Evolutionary conservation across 768 basidiomycete genomes (phyloP).

Genomic region (Gelatoporia subvermispora): DNA sequence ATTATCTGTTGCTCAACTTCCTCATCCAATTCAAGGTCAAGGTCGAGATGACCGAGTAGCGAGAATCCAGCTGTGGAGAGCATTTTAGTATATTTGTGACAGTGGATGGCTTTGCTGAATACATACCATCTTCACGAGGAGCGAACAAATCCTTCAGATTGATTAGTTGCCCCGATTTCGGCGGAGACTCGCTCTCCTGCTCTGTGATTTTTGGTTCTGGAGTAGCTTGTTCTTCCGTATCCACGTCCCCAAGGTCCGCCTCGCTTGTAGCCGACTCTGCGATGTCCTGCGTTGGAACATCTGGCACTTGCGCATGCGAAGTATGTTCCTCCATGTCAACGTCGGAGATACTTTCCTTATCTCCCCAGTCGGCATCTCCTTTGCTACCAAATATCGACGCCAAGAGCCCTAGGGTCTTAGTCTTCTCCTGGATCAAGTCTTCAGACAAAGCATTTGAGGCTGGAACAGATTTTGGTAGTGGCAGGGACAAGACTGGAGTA

Average conservation of each 20-base stretch:
- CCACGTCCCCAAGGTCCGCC: conserved; percentile 1
- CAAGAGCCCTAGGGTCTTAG: conserved; percentile 42
- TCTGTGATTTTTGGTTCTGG: conserved; percentile 18
- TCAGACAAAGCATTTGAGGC: too few species aligned
- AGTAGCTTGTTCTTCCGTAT: conserved; percentile 25
- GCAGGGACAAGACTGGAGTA: not conserved
- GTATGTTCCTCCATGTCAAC: conserved; percentile 37
- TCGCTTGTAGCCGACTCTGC: conserved; percentile 5
- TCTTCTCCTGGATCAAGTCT: conserved; percentile 42
- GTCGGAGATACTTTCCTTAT: conserved; percentile 54
- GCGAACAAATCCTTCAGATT: conserved; percentile 73
- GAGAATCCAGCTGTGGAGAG: conserved; percentile 56
- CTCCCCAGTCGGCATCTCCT: conserved; percentile 51
- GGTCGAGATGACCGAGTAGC: conserved; percentile 66
- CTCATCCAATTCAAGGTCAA: conserved; percentile 70
- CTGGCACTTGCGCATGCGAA: conserved; percentile 12
- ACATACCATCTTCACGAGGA: conserved; percentile 59
- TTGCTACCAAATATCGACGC: conserved; percentile 46
- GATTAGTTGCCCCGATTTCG: conserved; percentile 1
- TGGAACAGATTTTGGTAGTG: not conserved
- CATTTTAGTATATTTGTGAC: not conserved
- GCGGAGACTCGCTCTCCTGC: not conserved
- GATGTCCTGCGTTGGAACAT: conserved; percentile 6
- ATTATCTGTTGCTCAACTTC: conserved; percentile 33
- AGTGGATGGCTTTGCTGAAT: too few species aligned